Conservation (phyloP, 805 yeast species). For the Debaryomyces castellii region DNA sequence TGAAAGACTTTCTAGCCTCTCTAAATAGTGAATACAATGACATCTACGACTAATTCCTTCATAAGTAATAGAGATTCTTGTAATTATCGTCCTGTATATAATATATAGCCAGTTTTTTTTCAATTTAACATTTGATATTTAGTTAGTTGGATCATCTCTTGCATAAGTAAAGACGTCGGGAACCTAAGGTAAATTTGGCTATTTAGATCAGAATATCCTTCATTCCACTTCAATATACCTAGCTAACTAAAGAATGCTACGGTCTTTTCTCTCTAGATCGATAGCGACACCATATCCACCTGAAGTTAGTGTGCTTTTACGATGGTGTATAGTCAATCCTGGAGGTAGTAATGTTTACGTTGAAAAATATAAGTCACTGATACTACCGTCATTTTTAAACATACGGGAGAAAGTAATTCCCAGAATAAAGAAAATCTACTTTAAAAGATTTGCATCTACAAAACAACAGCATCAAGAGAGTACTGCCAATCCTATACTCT, state of each 20-base stretch:
- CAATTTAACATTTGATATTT: neutral
- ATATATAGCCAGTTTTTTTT: neutral
- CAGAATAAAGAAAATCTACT: neutral
- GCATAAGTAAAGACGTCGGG: neutral
- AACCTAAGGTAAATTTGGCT: neutral
- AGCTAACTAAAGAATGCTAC: slow-evolving; percentile 5
- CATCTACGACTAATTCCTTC: neutral
- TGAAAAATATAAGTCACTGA: slow-evolving; percentile 4
- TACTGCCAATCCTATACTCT: neutral
- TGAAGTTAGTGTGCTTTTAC: slow-evolving; percentile 4
- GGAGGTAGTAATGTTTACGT: slow-evolving; percentile 6
- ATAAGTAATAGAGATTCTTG: too few species aligned
- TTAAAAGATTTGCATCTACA: slow-evolving; percentile 1
- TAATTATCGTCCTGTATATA: neutral
- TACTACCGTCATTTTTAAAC: slow-evolving; percentile 2
- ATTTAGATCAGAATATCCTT: neutral
- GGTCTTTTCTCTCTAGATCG: slow-evolving; percentile 1
- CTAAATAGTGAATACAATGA: neutral
- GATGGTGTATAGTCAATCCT: slow-evolving; percentile 7
- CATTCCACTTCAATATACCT: neutral
- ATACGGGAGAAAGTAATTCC: neutral
- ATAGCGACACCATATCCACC: slow-evolving; percentile 2
- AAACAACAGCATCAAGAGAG: neutral
- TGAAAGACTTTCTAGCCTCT: neutral
- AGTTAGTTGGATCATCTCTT: neutral